A percentile compares a stretch with the other conserved stretches of the same genome.
Evolutionary conservation across 75 land plant genomes (phyloP).

Genomic region (Cunninghamia lanceolata): DNA sequence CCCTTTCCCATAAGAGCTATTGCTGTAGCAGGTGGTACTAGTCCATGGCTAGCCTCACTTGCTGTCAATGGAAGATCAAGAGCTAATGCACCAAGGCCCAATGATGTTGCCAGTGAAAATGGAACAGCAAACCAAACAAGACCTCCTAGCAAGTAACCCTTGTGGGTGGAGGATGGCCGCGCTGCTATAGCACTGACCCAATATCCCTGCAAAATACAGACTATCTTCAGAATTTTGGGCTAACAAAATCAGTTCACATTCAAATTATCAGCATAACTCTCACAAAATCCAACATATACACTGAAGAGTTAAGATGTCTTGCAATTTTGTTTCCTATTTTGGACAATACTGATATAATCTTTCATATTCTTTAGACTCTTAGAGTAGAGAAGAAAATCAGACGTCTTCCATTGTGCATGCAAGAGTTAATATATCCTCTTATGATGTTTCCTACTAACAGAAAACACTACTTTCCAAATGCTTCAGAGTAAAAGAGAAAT

Average conservation of each 20-base stretch:
- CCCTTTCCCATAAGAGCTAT: conserved; percentile 90
- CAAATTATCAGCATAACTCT: background rate
- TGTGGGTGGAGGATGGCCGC: conserved; percentile 92
- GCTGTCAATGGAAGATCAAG: conserved; percentile 88
- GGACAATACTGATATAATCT: too few relatives aligned
- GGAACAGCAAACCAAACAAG: conserved; percentile 99
- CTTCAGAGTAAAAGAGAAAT: background rate
- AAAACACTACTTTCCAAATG: background rate
- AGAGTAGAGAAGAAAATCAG: background rate
- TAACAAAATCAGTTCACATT: conserved; percentile 3
- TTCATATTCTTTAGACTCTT: background rate
- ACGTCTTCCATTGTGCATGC: background rate
- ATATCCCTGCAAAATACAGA: conserved; percentile 59
- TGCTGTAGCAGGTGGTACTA: conserved; percentile 95
- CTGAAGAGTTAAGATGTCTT: conserved; percentile 1
- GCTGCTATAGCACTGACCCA: conserved; percentile 95
- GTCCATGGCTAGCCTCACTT: conserved; percentile 78
- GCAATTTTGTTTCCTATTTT: background rate
- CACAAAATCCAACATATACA: background rate
- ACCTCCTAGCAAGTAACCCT: conserved; percentile 93
- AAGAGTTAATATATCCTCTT: background rate
- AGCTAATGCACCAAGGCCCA: conserved; percentile 96
- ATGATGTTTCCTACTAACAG: background rate
- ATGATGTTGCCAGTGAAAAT: conserved; percentile 85
- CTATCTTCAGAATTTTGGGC: background rate